Evolutionary conservation across 169 alveolate species (phyloP), one percentile per base, ranked within the genome.

Genomic region (Amoebophrya sp.): DNA sequence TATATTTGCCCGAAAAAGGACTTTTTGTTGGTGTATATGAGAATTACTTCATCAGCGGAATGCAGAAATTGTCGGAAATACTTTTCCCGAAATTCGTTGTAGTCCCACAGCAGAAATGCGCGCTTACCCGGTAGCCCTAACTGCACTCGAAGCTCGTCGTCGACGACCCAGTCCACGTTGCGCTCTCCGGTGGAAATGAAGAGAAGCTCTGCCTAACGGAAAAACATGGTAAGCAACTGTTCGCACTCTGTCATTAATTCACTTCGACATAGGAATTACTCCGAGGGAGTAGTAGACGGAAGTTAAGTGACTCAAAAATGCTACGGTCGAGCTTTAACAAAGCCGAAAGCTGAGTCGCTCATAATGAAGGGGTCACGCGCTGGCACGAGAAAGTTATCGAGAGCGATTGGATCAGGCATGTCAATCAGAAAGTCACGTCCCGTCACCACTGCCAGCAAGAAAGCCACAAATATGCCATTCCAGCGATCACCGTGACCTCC

Each of bases 321-420:
- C n/a, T n/a, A n/a, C n/a, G n/a, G n/a, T n/a, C n/a, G n/a, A n/a
- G n/a, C n/a, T n/a, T n/a, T n/a, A n/a, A n/a, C n/a, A n/a, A n/a
- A n/a, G n/a, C n/a, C n/a, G n/a, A n/a, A n/a, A n/a, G n/a, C n/a
- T n/a, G n/a, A n/a, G n/a, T n/a, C n/a, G n/a, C n/a, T n/a, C n/a
- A n/a, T n/a, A n/a, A n/a, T n/a, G 83, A 65, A 65, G 83, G 83
- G 83, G 83, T 65, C 83, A 36, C 83, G 83, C 36, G 36, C 83
- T 29, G 83, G 83, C 36, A 65, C 83, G 33, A 65, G 83, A 36
- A 65, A 65, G 26, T 65, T 65, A 6, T 1, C 2, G 83, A 65
- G 83, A 6, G 36, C 83, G 83, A 65, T 65, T 10, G 83, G 83
- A 18, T 65, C 83, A 29, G 83, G 83, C 83, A 65, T 65, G 83